Percentiles rank a stretch among this genome's conserved stretches.
Conservation (phyloP, 176 grass and related monocot species). For the Canna indica region DNA sequence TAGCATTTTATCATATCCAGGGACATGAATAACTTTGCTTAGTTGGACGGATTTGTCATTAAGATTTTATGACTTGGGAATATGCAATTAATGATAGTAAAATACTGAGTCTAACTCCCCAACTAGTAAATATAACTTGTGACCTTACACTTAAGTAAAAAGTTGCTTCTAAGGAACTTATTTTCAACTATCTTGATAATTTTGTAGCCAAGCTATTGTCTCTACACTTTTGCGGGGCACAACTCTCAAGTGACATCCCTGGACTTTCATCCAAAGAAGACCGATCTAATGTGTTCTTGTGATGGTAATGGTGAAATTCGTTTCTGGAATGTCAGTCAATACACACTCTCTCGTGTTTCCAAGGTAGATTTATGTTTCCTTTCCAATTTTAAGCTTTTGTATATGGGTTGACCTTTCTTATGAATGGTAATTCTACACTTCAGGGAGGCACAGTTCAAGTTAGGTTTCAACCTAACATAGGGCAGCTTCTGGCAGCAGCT, state of each 20-base stretch:
- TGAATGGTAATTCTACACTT: constrained; percentile 13
- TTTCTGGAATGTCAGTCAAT: constrained; percentile 54
- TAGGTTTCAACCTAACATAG: constrained; percentile 77
- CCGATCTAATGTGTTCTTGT: constrained; percentile 91
- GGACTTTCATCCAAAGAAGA: constrained; percentile 97
- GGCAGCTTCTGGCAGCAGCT: constrained; percentile 73
- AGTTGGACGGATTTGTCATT: no score
- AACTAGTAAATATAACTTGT: no score
- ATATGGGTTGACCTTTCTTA: constrained; percentile 5
- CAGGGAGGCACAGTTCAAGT: constrained; percentile 86
- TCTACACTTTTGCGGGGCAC: constrained; percentile 66
- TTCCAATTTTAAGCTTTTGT: not conserved
- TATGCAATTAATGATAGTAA: no score
- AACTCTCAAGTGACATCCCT: constrained; percentile 66
- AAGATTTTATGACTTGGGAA: no score
- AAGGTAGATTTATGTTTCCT: constrained; percentile 39
- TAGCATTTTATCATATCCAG: no score
- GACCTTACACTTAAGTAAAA: no score
- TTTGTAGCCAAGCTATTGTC: constrained; percentile 72
- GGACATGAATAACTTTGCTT: no score
- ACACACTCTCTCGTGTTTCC: constrained; percentile 24
- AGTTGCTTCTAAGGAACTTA: not conserved
- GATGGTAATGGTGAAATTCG: constrained; percentile 87
- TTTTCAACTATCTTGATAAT: constrained; percentile 13
- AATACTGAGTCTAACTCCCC: no score